Evolutionary conservation across 495 filamentous ascomycete genomes (phyloP).

Genomic region (Antarctomyces pellizariae): DNA sequence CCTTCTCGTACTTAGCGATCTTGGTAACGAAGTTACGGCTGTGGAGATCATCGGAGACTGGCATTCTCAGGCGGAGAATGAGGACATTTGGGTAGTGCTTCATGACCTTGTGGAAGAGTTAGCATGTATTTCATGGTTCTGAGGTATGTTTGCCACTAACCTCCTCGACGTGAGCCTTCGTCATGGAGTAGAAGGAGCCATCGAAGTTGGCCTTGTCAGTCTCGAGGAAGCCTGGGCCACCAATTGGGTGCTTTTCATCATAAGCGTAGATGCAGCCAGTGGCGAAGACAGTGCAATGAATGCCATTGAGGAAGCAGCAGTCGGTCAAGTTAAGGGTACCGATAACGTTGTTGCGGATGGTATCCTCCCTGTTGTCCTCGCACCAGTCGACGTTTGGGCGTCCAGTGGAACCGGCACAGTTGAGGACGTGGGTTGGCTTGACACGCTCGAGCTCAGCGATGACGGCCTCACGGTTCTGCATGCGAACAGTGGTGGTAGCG

Average conservation of each 20-base stretch:
- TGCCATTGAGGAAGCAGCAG: conserved; percentile 27
- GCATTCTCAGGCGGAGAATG: conserved; percentile 41
- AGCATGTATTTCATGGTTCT: background rate
- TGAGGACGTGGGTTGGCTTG: conserved; percentile 38
- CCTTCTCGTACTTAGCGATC: conserved; percentile 36
- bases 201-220: conserved; percentile 38
- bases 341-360: conserved; percentile 37
- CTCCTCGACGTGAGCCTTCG: conserved; percentile 39
- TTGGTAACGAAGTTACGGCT: conserved; percentile 44
- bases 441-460: conserved; percentile 27
- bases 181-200: conserved; percentile 42
- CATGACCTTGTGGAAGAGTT: conserved; percentile 22
- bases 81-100: conserved; percentile 33
- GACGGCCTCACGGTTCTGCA: conserved; percentile 35
- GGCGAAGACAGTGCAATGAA: conserved; percentile 40
- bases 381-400: conserved; percentile 50
- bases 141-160: conserved; percentile 14
- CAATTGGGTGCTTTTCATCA: conserved; percentile 30
- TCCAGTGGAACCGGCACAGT: conserved; percentile 40
- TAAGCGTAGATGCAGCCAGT: conserved; percentile 43
- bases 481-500: conserved; percentile 29
- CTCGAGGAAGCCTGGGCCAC: conserved; percentile 33
- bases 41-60: conserved; percentile 43
- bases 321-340: conserved; percentile 38
- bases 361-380: conserved; percentile 40